These are phyloP conservation scores for Aspergillus brunneoviolaceus DNA, from an alignment of 2,329 filamentous ascomycete species.

Conservation along the genomic window DNA sequence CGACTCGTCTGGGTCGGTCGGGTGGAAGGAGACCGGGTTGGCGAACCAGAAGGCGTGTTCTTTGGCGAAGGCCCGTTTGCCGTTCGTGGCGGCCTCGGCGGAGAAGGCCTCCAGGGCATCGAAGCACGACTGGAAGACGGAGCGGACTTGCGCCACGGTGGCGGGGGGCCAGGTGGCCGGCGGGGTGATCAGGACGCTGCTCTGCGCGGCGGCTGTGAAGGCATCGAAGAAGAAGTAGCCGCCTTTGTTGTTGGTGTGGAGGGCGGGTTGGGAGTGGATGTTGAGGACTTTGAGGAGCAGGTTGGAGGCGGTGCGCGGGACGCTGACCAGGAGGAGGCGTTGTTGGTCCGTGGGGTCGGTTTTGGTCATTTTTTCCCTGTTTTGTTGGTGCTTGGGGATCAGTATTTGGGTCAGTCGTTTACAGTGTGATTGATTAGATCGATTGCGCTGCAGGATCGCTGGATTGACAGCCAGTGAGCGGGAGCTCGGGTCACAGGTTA, in stretches of 20 bases:
- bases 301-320: slow-evolving; percentile 36
- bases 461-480: too few species aligned
- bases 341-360: background rate
- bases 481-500: background rate
- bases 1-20: background rate
- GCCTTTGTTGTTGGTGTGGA: slow-evolving; percentile 19
- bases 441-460: background rate
- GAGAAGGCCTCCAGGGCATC: slow-evolving; percentile 27
- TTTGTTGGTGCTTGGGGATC: background rate
- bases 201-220: slow-evolving; percentile 8
- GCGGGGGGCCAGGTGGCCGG: slow-evolving; percentile 29
- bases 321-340: slow-evolving; percentile 26
- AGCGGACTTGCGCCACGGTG: slow-evolving; percentile 24
- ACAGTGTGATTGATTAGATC: background rate
- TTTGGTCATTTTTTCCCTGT: background rate
- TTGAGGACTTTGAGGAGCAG: slow-evolving; percentile 32
- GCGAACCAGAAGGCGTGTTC: slow-evolving; percentile 36
- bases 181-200: slow-evolving; percentile 19
- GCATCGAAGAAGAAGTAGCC: slow-evolving; percentile 33
- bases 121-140: slow-evolving; percentile 28
- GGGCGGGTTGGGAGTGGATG: slow-evolving; percentile 28
- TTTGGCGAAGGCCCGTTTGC: slow-evolving; percentile 36
- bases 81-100: slow-evolving; percentile 20
- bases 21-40: slow-evolving; percentile 23
- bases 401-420: accelerated